Base-by-base conservation (phyloP, 495 filamentous ascomycete genomes). In the Cudoniella acicularis region DNA sequence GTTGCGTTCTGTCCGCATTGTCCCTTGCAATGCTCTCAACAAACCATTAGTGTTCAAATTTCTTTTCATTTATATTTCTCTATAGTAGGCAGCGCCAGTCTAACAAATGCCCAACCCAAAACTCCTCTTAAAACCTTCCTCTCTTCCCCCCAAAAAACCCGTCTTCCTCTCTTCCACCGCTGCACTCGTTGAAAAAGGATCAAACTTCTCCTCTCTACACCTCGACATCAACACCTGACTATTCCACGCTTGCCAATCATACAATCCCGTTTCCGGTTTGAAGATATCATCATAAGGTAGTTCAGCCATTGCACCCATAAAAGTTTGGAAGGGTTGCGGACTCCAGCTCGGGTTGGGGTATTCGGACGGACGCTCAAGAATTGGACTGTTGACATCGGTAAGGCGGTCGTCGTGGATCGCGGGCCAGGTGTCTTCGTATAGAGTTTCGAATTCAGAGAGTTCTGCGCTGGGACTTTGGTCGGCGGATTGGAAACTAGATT, bases 271-370 rank as follows among this genome's bases (percentile, higher is more conserved):
- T 59, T 77, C 72, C 9, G 68, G 63, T 43, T 74, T 71, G 60
- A 78, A 79, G 8, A 70, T 62, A 47, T 73, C 68, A 40, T 77
- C 73, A 50, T 73, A 76, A 3, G 72, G 72, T 22, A 69, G 51
- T 47, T 76, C 71, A 42, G 60, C 62, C 51, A 64, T 64, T 3
- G 68, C 57, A 10, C 65, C 65, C 59, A 65, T 64, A 36, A 63
- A 63, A 11, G 65, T 64, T 22, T 62, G 62, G 30, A 67, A 67
- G 9, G 60, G 60, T 42, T 67, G 64, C 1, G 57, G 60, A 10
- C n/a, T 54, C 36, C 17, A 53, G 24, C 10, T 48, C 17, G 58
- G 21, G 45, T 24, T 54, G 1, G 41, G 36, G 10, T 11, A 24
- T 10, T 2, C 18, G 25, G 24, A 13, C 56, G 43, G 17, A 4